Conservation (phyloP, 257 asterid species). For the Gardenia jasminoides region DNA sequence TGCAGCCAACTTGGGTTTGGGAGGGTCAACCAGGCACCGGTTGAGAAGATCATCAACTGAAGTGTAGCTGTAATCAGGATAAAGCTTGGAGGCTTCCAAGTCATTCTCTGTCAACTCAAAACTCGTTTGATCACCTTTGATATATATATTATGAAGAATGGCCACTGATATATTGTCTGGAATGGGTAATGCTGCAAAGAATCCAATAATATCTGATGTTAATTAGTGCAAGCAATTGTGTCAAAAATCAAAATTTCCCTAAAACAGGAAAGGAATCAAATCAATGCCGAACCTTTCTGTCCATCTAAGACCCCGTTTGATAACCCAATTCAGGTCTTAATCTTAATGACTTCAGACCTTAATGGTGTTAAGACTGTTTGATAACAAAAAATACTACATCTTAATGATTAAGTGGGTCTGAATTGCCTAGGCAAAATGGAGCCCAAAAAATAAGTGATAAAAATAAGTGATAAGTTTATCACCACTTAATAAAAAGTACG, state of each 20-base stretch:
- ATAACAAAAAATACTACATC: too few relatives aligned
- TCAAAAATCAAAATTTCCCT: background rate
- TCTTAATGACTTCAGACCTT: too few relatives aligned
- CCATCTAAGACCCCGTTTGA: too few relatives aligned
- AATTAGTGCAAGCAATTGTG: background rate
- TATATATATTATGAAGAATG: conserved; percentile 37
- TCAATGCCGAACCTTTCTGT: too few relatives aligned
- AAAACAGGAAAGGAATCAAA: too few relatives aligned
- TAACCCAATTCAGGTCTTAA: too few relatives aligned
- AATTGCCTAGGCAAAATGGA: too few relatives aligned
- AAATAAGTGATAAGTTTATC: too few relatives aligned
- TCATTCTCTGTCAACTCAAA: conserved; percentile 34
- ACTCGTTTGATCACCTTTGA: conserved; percentile 34
- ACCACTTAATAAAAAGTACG: too few relatives aligned
- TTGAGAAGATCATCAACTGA: conserved; percentile 35
- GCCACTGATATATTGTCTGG: conserved; percentile 37
- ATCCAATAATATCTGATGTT: background rate
- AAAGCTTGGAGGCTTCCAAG: conserved; percentile 38
- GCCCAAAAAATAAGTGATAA: too few relatives aligned
- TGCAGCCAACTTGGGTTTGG: conserved; percentile 31
- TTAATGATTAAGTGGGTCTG: too few relatives aligned
- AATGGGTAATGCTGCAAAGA: conserved; percentile 27
- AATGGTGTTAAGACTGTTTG: too few relatives aligned
- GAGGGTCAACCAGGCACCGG: conserved; percentile 38
- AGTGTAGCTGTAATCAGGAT: conserved; percentile 40